These are phyloP conservation scores for Nitzschia sp. DNA, from an alignment of 108 stramenopile species.

Conservation along the genomic window DNA sequence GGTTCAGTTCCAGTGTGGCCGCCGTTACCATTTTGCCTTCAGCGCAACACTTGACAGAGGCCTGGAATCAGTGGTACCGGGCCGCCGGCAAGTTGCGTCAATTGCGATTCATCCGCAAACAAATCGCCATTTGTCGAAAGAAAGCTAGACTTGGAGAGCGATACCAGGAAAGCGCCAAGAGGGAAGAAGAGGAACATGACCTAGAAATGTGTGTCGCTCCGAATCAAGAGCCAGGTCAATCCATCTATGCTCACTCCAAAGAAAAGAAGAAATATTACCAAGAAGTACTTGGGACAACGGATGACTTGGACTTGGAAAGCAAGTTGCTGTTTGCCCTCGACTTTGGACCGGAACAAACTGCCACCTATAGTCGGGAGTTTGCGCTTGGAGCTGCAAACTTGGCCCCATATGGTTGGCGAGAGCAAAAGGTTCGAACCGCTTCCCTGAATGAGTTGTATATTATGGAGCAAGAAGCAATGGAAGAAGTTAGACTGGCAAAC, in stretches of 20 bases:
- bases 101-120: slow-evolving; percentile 65
- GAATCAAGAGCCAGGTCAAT: background rate
- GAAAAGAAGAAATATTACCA: slow-evolving; percentile 29
- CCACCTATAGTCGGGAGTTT: slow-evolving; percentile 81
- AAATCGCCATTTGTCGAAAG: slow-evolving; percentile 26
- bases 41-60: slow-evolving; percentile 60
- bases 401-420: slow-evolving; percentile 77
- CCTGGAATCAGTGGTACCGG: slow-evolving; percentile 86
- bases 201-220: background rate
- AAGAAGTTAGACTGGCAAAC: slow-evolving; percentile 56
- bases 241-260: slow-evolving; percentile 6
- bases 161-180: background rate
- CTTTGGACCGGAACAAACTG: slow-evolving; percentile 82
- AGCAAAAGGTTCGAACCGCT: slow-evolving; percentile 45
- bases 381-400: slow-evolving; percentile 80
- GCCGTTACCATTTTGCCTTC: slow-evolving; percentile 84
- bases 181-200: background rate
- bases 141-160: background rate
- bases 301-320: slow-evolving; percentile 30
- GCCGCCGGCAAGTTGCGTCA: slow-evolving; percentile 69
- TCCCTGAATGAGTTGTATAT: slow-evolving; percentile 59
- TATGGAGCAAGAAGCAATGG: slow-evolving; percentile 59
- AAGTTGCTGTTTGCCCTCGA: slow-evolving; percentile 51
- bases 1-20: slow-evolving; percentile 79
- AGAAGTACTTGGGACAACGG: slow-evolving; percentile 27